A percentile compares a stretch with the other conserved stretches of the same genome.
phyloP scores from a whole-genome alignment of 179 eudicot species.

The Vitellaria paradoxa region DNA sequence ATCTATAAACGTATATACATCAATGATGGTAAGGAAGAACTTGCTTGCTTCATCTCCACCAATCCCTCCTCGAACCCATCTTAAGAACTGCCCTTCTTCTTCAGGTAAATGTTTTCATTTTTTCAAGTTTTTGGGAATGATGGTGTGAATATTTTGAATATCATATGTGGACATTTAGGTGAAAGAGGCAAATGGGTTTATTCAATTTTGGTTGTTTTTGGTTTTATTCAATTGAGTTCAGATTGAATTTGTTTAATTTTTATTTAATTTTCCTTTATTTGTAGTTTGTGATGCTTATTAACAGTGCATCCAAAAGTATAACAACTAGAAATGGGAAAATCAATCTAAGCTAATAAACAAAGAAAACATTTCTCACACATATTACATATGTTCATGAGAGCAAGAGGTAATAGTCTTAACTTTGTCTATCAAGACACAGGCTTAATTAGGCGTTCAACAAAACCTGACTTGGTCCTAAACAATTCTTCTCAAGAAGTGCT shows the following conservation, averaged over 20 bases:
- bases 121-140: slow-evolving; percentile 35
- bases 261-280: too few relatives aligned
- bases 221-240: background rate
- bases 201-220: background rate
- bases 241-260: background rate
- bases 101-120: slow-evolving; percentile 20
- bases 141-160: background rate
- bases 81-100: slow-evolving; percentile 29
- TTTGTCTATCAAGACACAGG: too few relatives aligned
- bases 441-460: too few relatives aligned
- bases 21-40: slow-evolving; percentile 66
- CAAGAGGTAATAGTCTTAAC: too few relatives aligned
- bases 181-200: background rate
- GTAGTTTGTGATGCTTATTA: too few relatives aligned
- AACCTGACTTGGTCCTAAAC: too few relatives aligned
- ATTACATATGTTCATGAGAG: too few relatives aligned
- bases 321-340: too few relatives aligned
- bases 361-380: too few relatives aligned
- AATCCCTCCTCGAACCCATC: slow-evolving; percentile 34
- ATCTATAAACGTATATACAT: background rate
- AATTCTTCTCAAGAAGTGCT: too few relatives aligned
- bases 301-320: too few relatives aligned
- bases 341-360: too few relatives aligned
- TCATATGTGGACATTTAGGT: background rate
- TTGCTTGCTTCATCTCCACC: slow-evolving; percentile 61